Evolutionary conservation across 345 rosid genomes (phyloP).

Genomic region (Pistacia integerrima): DNA sequence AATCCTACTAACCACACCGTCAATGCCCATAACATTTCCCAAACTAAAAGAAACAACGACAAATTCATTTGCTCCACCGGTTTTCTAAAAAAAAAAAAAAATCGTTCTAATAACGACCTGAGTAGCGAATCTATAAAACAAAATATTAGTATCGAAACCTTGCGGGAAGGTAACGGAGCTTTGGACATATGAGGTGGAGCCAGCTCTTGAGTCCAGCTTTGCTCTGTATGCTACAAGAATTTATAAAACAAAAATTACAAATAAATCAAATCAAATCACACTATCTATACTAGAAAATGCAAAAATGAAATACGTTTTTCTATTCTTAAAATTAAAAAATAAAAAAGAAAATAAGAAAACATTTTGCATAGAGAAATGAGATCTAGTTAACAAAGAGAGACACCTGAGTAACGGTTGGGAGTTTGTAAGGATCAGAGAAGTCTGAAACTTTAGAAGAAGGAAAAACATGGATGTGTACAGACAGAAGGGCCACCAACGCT

Average conservation of each 20-base stretch:
- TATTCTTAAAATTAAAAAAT: background rate
- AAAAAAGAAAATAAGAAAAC: constrained; percentile 16
- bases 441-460: constrained; percentile 48
- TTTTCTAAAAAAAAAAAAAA: background rate
- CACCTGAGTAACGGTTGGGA: constrained; percentile 43
- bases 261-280: background rate
- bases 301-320: background rate
- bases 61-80: background rate
- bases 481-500: constrained; percentile 48
- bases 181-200: constrained; percentile 51
- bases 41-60: background rate
- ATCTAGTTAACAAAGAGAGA: background rate
- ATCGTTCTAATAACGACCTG: too few species aligned
- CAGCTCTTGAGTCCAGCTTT: constrained; percentile 52
- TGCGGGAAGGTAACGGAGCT: constrained; percentile 47
- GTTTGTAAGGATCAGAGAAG: constrained; percentile 48
- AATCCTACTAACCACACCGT: background rate
- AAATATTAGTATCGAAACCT: constrained; percentile 41
- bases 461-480: constrained; percentile 57
- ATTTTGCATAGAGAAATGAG: background rate
- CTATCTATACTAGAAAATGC: background rate
- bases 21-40: background rate
- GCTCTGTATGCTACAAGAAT: constrained; percentile 42
- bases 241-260: background rate
- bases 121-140: background rate